These are phyloP conservation scores for Climacium dendroides DNA, from an alignment of 225 moss, liverwort and hornwort species.

Conservation along the genomic window DNA sequence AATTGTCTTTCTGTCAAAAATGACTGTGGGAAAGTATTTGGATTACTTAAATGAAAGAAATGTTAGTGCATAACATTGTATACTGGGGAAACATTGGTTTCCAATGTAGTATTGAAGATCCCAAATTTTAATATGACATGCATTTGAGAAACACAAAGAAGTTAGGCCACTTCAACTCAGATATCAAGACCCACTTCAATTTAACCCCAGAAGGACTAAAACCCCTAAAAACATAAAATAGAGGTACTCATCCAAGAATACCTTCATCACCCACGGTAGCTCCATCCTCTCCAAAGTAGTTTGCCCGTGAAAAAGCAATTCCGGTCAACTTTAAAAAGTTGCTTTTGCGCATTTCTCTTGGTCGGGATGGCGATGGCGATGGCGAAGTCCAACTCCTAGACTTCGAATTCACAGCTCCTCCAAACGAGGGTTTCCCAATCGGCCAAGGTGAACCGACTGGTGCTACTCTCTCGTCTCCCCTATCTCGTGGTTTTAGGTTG, in stretches of 20 bases:
- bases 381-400: background rate
- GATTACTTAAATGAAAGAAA: background rate
- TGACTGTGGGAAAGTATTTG: fast-evolving
- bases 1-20: no score
- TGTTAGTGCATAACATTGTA: background rate
- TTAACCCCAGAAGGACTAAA: background rate
- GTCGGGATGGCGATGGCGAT: background rate
- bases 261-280: no score
- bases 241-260: no score
- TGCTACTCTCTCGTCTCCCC: background rate
- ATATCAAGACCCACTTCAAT: fast-evolving
- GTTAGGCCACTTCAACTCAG: background rate
- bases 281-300: no score
- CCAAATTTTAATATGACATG: no score
- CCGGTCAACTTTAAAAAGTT: background rate
- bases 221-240: background rate
- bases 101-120: background rate
- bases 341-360: background rate
- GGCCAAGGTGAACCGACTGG: background rate
- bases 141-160: no score
- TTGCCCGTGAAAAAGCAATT: background rate
- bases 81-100: background rate
- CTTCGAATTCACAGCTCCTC: background rate
- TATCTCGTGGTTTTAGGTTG: background rate
- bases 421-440: background rate